Evolutionary conservation across 306 rosid genomes (phyloP), one percentile per base, ranked within the genome.

Genomic region (Cucumis cinereus): DNA sequence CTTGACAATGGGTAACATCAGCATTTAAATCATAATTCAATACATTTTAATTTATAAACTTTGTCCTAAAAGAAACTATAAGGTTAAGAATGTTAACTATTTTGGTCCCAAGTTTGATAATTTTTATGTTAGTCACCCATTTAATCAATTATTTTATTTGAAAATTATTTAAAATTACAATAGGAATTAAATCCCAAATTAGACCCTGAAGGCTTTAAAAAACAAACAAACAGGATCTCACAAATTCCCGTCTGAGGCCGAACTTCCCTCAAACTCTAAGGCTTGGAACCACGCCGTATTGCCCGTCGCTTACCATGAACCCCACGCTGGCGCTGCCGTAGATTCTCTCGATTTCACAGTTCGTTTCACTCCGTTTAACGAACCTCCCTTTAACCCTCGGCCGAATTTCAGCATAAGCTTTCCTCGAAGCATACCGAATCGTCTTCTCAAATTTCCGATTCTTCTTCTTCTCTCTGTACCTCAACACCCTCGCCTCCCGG

Each of bases 401-500:
- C 75, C 97, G 89, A 72, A 91, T 88, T 81, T 91, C 97, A 0
- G 97, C 97, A 22, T 89, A 91, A 0, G 96, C 97, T 77, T 91
- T 91, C 58, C 97, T 77, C 2, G 95, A 91, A 7, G 93, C 97
- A 71, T 91, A 91, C 8, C 97, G 91, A 50, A 91, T 87, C 0
- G 95, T 91, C 45, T 91, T 91, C 85, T 91, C 91, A 28, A 89
- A 91, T 67, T 85, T 91, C 9, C 97, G 83, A 38, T 89, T 91
- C 89, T 91, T 91, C 75, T 91, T 89, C 84, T 90, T 92, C 88
- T 90, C 97, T 45, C 90, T 89, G 90, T 89, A 92, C 76, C 97
- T 83, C 79, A 92, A 36, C 8, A 92, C 97, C 84, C 96, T 87
- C 19, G 90, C 91, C 80, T 88, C 91, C 3, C 97, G 83, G 38